phyloP scores from a whole-genome alignment of 495 filamentous ascomycete species.

The Neurospora intermedia region DNA sequence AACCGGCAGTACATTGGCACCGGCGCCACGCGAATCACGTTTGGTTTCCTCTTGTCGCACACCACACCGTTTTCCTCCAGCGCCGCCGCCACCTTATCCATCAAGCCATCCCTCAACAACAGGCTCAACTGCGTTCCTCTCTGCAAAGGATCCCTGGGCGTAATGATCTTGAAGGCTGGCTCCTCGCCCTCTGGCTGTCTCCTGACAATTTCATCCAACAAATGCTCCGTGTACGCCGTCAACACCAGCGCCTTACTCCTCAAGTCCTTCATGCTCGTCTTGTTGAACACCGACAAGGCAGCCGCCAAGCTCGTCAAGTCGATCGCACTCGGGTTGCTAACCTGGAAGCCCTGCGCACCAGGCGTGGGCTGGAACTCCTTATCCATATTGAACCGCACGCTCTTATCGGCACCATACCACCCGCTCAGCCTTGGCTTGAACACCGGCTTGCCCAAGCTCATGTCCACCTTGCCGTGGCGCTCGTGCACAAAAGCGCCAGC shows the following conservation, averaged over 20 bases:
- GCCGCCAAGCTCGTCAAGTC: conserved; percentile 58
- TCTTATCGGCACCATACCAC: conserved; percentile 77
- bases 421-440: conserved; percentile 48
- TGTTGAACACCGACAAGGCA: conserved; percentile 63
- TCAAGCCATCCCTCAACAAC: conserved; percentile 49
- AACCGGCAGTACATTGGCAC: conserved; percentile 81
- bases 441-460: conserved; percentile 12
- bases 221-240: conserved; percentile 67
- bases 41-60: conserved; percentile 74
- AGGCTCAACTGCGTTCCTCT: conserved; percentile 81
- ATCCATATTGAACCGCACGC: conserved; percentile 63
- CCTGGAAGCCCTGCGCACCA: conserved; percentile 54
- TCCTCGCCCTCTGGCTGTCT: conserved; percentile 20
- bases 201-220: conserved; percentile 37
- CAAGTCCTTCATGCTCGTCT: conserved; percentile 53
- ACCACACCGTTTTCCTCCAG: conserved; percentile 62
- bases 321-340: conserved; percentile 53
- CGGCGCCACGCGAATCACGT: conserved; percentile 80
- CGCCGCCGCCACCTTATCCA: conserved; percentile 53
- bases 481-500: conserved; percentile 79
- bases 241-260: conserved; percentile 60
- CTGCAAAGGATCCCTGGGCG: conserved; percentile 58
- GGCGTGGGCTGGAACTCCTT: conserved; percentile 59
- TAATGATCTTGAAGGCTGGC: conserved; percentile 62
- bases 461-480: conserved; percentile 46